A percentile compares a stretch with the other conserved stretches of the same genome.
Conservation (phyloP, 768 basidiomycete species). For the Cystofilobasidium macerans region DNA sequence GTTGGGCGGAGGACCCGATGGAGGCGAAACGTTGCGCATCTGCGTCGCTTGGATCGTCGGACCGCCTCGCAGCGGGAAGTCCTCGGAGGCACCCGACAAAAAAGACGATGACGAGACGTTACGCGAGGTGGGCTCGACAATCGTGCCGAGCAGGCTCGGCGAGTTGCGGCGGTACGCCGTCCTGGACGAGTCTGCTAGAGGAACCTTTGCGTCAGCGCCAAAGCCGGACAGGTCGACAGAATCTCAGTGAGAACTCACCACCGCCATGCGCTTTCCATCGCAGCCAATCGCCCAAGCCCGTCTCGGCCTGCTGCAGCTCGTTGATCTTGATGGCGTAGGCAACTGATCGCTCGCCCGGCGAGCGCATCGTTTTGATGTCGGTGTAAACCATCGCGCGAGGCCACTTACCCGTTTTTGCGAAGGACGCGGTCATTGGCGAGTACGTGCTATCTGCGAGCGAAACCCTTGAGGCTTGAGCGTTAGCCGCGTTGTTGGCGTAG, state of each 20-base stretch:
- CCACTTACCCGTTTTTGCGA: constrained; percentile 8
- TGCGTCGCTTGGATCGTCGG: constrained; percentile 18
- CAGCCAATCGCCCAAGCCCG: constrained; percentile 70
- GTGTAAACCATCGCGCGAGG: constrained; percentile 53
- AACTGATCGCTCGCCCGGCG: constrained; percentile 54
- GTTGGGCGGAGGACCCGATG: constrained; percentile 21
- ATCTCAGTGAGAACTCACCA: not conserved
- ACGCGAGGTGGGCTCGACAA: not conserved
- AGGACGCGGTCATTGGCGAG: not conserved
- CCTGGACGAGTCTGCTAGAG: not conserved
- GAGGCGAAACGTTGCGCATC: constrained; percentile 25
- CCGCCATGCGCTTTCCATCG: not conserved
- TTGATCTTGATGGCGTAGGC: constrained; percentile 75
- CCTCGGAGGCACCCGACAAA: constrained; percentile 8
- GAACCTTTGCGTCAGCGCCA: no score
- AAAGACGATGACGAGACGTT: constrained; percentile 20
- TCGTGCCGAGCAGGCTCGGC: not conserved
- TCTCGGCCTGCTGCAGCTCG: constrained; percentile 62
- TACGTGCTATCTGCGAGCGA: not conserved
- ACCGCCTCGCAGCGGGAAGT: constrained; percentile 17
- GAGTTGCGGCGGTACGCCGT: not conserved
- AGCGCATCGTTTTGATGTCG: constrained; percentile 52
- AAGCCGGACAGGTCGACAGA: no score
- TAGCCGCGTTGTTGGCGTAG: not conserved
- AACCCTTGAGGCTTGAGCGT: not conserved